phyloP scores from a whole-genome alignment of 2,329 filamentous ascomycete genomes.

The Ceratocystiopsis sp. region DNA sequence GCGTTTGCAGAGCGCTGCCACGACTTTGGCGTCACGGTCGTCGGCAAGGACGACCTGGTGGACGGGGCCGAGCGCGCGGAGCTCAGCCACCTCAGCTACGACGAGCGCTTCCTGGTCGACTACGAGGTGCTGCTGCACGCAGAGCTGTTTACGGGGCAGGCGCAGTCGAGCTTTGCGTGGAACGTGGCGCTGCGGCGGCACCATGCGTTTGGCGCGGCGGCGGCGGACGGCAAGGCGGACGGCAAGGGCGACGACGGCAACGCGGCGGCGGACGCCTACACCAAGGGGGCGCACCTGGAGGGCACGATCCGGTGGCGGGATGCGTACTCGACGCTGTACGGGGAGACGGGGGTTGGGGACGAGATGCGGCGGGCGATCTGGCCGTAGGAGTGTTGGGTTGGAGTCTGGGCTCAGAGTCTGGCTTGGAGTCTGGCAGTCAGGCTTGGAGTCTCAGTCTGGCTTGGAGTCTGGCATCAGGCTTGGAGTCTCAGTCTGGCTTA shows the following conservation, averaged over 20 bases:
- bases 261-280: background rate
- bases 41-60: constrained; percentile 26
- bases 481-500: too few species aligned
- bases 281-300: constrained; percentile 4
- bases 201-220: constrained; percentile 11
- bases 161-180: constrained; percentile 28
- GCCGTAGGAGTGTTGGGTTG: constrained; percentile 10
- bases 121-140: constrained; percentile 30
- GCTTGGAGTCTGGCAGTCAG: too few species aligned
- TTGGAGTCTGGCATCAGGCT: too few species aligned
- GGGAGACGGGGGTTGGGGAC: constrained; percentile 8
- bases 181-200: constrained; percentile 25
- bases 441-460: too few species aligned
- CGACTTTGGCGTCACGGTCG: constrained; percentile 21
- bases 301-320: constrained; percentile 17
- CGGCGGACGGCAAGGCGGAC: too few species aligned
- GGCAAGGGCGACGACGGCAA: too few species aligned
- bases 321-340: constrained; percentile 17
- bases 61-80: constrained; percentile 17
- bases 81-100: constrained; percentile 24
- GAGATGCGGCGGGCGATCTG: constrained; percentile 11
- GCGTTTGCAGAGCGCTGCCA: constrained; percentile 19
- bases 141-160: constrained; percentile 25
- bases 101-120: constrained; percentile 32
- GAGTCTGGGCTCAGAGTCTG: too few species aligned